These are phyloP conservation scores for Datisca glomerata DNA, from an alignment of 306 rosid genomes.

Conservation along the genomic window DNA sequence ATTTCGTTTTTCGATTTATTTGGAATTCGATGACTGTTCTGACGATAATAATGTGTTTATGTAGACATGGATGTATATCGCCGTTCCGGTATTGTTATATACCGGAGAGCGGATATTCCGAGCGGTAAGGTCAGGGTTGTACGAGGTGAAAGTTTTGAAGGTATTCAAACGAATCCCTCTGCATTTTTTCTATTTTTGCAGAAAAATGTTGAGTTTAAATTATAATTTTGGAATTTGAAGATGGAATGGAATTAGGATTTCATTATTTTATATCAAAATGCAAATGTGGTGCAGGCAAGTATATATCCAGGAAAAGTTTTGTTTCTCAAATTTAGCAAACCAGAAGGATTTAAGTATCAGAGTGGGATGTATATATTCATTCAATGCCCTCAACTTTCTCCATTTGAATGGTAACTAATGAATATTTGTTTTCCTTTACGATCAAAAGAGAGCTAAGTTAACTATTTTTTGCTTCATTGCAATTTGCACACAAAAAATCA, in stretches of 20 bases:
- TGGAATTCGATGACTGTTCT: too few species aligned
- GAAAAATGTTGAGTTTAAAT: too few species aligned
- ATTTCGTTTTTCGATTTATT: too few species aligned
- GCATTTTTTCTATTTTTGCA: not conserved
- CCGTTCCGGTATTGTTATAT: conserved; percentile 56
- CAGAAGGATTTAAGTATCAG: conserved; percentile 56
- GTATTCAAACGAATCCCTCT: conserved; percentile 32
- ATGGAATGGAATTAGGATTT: too few species aligned
- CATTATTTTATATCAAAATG: too few species aligned
- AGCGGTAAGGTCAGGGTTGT: conserved; percentile 67
- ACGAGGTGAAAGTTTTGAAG: conserved; percentile 56
- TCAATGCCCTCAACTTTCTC: conserved; percentile 83
- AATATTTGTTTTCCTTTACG: too few species aligned
- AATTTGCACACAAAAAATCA: too few species aligned
- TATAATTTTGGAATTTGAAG: too few species aligned
- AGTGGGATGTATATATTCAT: conserved; percentile 89
- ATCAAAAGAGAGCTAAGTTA: too few species aligned
- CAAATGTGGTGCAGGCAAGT: conserved; percentile 56
- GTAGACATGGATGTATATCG: conserved; percentile 91
- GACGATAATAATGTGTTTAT: too few species aligned
- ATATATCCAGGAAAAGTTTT: conserved; percentile 69
- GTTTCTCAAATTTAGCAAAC: conserved; percentile 65
- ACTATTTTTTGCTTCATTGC: too few species aligned
- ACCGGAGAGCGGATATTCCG: conserved; percentile 65
- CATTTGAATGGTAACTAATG: conserved; percentile 83